phyloP scores from a whole-genome alignment of 768 basidiomycete species.

The Russula lepida region DNA sequence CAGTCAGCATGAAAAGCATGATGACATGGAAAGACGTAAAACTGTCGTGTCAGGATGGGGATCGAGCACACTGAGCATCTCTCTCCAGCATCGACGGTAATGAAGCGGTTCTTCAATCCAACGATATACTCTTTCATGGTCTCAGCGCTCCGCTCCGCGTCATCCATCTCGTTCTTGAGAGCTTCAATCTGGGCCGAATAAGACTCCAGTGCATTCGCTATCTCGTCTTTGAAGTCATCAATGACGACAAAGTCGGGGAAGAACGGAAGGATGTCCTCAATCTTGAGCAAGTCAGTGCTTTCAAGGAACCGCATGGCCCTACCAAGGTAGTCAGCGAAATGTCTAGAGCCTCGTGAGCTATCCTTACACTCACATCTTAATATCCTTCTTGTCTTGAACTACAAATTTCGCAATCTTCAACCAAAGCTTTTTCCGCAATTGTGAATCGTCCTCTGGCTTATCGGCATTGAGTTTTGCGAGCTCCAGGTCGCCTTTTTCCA shows the following conservation, averaged over 20 bases:
- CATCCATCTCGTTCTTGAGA: conserved; percentile 92
- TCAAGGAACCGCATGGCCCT: conserved; percentile 98
- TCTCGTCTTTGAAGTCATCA: conserved; percentile 99
- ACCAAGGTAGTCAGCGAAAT: conserved; percentile 10
- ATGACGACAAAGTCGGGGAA: conserved; percentile 99
- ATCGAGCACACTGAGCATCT: conserved; percentile 75
- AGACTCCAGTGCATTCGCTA: conserved; percentile 89
- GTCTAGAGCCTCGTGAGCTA: not conserved
- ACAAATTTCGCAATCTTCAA: conserved; percentile 98
- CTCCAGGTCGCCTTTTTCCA: conserved; percentile 91
- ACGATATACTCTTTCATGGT: conserved; percentile 89
- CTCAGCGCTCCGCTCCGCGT: conserved; percentile 86
- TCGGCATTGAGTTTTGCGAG: conserved; percentile 94
- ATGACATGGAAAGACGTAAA: conserved; percentile 98
- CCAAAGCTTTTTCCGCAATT: conserved; percentile 89
- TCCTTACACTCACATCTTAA: conserved; percentile 72
- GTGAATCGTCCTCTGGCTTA: conserved; percentile 84
- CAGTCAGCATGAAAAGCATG: conserved; percentile 98
- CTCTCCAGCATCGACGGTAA: conserved; percentile 84
- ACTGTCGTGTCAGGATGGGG: conserved; percentile 77
- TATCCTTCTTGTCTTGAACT: conserved; percentile 95
- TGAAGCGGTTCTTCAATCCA: conserved; percentile 78
- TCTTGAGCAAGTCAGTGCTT: conserved; percentile 88
- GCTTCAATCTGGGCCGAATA: conserved; percentile 87
- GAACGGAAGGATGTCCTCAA: conserved; percentile 98